Percentiles rank a stretch among this genome's conserved stretches.
phyloP scores from a whole-genome alignment of 345 rosid genomes.

The Leavenworthia alabamica region DNA sequence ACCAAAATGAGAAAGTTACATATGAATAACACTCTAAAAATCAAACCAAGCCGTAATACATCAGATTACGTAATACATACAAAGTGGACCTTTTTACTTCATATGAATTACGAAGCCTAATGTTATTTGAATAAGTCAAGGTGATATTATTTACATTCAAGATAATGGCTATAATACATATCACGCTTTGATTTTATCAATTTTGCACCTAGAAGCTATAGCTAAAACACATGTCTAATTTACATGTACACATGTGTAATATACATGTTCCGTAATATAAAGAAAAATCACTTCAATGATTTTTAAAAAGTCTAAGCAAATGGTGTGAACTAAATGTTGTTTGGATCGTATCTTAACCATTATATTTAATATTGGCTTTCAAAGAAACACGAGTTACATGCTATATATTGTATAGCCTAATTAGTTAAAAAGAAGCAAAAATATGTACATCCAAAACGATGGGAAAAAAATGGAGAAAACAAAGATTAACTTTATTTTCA shows the following conservation, averaged over 20 bases:
- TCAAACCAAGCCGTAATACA: constrained; percentile 25
- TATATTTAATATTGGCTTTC: neutral
- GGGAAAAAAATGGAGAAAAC: too few species aligned
- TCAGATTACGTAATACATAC: constrained; percentile 18
- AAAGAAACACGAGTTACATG: neutral
- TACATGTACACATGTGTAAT: too few species aligned
- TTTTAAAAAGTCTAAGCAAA: neutral
- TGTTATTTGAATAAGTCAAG: constrained; percentile 16
- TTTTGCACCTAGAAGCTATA: neutral
- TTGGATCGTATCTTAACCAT: neutral
- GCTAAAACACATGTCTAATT: neutral
- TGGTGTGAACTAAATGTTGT: neutral
- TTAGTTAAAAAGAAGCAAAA: neutral
- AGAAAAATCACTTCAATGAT: neutral
- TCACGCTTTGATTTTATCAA: neutral
- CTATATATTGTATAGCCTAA: neutral
- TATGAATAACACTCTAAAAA: neutral
- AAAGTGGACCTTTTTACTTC: constrained; percentile 20
- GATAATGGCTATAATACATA: neutral
- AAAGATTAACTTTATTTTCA: neutral
- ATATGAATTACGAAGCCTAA: neutral
- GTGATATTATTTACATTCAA: constrained; percentile 21
- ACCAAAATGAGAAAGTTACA: constrained; percentile 17
- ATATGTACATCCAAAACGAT: neutral
- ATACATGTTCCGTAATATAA: neutral